Conservation (phyloP, 768 basidiomycete species). For the Trichaptum fuscoviolaceum region DNA sequence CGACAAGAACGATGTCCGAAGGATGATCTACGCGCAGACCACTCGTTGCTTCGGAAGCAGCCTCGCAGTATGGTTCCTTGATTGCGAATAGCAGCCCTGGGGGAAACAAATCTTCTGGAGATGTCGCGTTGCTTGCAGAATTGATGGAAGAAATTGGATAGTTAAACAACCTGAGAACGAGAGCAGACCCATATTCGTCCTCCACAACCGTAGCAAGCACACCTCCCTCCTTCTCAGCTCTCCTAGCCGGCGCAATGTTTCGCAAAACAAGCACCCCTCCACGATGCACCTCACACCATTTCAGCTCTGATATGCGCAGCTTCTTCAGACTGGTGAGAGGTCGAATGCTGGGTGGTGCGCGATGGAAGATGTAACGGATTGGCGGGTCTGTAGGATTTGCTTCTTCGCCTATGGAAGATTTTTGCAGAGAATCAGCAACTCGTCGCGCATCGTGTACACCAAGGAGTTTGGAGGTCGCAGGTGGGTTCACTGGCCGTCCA, state of each 20-base stretch:
- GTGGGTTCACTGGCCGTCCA: not conserved
- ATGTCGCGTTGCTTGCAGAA: not conserved
- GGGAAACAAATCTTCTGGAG: not conserved
- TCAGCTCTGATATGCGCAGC: not conserved
- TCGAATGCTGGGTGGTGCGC: not conserved
- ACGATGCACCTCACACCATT: not conserved
- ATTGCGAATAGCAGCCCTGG: not conserved
- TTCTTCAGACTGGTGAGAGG: not conserved
- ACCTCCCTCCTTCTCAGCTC: not conserved
- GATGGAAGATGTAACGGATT: not conserved
- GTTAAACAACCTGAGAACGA: not conserved
- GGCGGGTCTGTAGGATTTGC: not conserved
- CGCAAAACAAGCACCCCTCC: not conserved
- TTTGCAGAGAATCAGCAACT: not conserved
- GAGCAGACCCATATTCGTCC: not conserved
- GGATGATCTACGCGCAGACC: constrained; percentile 24
- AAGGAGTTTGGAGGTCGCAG: not conserved
- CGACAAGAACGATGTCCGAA: constrained; percentile 22
- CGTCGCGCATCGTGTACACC: not conserved
- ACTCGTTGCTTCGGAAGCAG: not conserved
- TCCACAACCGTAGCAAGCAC: not conserved
- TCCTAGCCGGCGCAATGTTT: not conserved
- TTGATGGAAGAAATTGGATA: not conserved
- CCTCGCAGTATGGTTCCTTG: not conserved
- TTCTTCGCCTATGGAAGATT: not conserved